These are phyloP conservation scores for Epichloe brachyelytri DNA, from an alignment of 2,329 filamentous ascomycete genomes.

Conservation along the genomic window DNA sequence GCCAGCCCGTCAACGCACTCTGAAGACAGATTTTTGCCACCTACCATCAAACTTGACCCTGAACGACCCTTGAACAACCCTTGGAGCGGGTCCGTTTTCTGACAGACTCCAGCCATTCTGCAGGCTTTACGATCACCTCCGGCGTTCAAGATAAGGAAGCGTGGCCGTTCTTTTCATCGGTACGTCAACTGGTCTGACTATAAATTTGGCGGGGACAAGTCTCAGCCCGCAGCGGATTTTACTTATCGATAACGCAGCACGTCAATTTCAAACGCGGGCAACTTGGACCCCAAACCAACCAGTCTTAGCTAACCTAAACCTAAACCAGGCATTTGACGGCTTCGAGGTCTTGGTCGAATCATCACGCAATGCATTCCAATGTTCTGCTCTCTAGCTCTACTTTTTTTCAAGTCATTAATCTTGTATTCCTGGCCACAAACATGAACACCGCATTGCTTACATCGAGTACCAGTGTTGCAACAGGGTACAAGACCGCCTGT, in stretches of 20 bases:
- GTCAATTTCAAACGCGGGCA: background rate
- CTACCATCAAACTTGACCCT: constrained; percentile 2
- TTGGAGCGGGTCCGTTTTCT: background rate
- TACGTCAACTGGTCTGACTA: background rate
- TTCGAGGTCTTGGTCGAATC: too few species aligned
- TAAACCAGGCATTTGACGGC: too few species aligned
- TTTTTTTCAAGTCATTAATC: too few species aligned
- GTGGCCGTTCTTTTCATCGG: background rate
- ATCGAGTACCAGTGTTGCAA: background rate
- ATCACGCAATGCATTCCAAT: background rate
- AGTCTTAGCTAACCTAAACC: too few species aligned
- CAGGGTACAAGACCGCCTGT: too few species aligned
- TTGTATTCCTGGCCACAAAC: too few species aligned
- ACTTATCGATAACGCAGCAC: constrained; percentile 5
- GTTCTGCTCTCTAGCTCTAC: background rate
- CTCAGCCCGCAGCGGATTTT: background rate
- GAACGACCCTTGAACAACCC: background rate
- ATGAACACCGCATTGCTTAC: background rate
- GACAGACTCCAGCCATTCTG: constrained; percentile 2
- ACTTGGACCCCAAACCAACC: background rate
- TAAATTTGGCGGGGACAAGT: constrained; percentile 1
- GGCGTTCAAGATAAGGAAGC: background rate
- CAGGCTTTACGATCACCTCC: background rate
- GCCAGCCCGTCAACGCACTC: background rate
- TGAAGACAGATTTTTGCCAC: background rate